These are phyloP conservation scores for Comarum palustre DNA, from an alignment of 306 rosid genomes.

Conservation along the genomic window DNA sequence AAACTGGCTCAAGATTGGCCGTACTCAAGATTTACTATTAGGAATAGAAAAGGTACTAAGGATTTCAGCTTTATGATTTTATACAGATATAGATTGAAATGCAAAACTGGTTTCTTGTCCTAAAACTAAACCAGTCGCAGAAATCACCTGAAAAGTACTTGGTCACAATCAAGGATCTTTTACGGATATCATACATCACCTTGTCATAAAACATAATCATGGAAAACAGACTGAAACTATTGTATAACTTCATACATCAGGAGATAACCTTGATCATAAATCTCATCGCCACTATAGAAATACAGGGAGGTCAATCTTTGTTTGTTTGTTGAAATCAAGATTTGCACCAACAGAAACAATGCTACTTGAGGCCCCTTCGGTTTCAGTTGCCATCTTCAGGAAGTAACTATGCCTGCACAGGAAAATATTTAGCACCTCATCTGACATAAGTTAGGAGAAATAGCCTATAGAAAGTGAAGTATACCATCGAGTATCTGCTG, in stretches of 20 bases:
- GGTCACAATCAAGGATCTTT: neutral
- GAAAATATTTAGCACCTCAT: constrained; percentile 29
- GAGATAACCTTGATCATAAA: neutral
- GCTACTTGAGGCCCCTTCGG: constrained; percentile 61
- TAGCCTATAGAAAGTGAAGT: neutral
- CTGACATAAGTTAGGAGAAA: neutral
- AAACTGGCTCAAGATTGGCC: neutral
- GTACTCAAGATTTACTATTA: neutral
- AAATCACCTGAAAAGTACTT: neutral
- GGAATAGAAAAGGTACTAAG: neutral
- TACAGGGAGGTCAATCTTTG: constrained; percentile 66
- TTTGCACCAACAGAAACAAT: constrained; percentile 31
- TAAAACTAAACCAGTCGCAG: neutral
- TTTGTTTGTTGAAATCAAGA: constrained; percentile 28
- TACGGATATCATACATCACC: neutral
- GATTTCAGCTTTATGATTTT: neutral
- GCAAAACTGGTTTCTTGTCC: neutral
- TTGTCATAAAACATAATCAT: neutral
- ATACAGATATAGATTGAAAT: constrained; percentile 3
- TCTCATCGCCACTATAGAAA: constrained; percentile 40
- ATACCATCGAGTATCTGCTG: constrained; percentile 93
- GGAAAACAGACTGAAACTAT: neutral
- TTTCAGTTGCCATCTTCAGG: constrained; percentile 60
- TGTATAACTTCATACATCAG: neutral
- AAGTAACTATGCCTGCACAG: constrained; percentile 93